Percentiles rank a stretch among this genome's conserved stretches.
Conservation (phyloP, 1,284 basidiomycete species). For the Singerocomus rubriflavus region DNA sequence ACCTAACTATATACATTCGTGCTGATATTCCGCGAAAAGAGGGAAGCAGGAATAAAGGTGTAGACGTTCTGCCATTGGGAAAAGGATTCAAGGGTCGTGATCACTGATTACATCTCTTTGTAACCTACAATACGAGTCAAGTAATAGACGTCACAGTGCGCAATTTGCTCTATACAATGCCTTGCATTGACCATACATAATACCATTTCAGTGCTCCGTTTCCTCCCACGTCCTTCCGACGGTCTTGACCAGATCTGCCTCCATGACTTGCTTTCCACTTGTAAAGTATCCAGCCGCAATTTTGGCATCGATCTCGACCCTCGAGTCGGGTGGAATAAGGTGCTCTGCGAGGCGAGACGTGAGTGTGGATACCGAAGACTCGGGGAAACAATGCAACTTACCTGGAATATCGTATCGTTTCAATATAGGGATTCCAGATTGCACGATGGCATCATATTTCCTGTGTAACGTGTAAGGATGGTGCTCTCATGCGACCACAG, state of each 20-base stretch:
- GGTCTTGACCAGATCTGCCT: conserved; percentile 78
- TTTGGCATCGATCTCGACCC: conserved; percentile 95
- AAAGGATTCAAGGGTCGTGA: too few species aligned
- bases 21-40: too few species aligned
- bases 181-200: background rate
- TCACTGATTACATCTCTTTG: too few species aligned
- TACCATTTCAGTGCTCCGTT: conserved; percentile 55
- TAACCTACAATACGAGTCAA: background rate
- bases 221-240: conserved; percentile 90
- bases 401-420: conserved; percentile 84
- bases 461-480: conserved; percentile 36
- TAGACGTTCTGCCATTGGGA: too few species aligned
- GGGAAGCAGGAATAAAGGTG: too few species aligned
- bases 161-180: background rate
- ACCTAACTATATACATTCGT: too few species aligned
- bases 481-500: background rate
- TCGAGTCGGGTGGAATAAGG: conserved; percentile 85
- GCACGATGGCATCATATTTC: conserved; percentile 93
- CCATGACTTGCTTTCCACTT: conserved; percentile 70
- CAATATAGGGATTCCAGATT: conserved; percentile 81
- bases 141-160: background rate
- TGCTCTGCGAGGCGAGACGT: conserved; percentile 46
- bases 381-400: conserved; percentile 25
- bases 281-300: conserved; percentile 92
- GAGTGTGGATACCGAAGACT: background rate